A percentile compares a stretch with the other conserved stretches of the same genome.
Evolutionary conservation across 108 stramenopile genomes (phyloP).

Genomic region (Asterionellopsis glacialis): DNA sequence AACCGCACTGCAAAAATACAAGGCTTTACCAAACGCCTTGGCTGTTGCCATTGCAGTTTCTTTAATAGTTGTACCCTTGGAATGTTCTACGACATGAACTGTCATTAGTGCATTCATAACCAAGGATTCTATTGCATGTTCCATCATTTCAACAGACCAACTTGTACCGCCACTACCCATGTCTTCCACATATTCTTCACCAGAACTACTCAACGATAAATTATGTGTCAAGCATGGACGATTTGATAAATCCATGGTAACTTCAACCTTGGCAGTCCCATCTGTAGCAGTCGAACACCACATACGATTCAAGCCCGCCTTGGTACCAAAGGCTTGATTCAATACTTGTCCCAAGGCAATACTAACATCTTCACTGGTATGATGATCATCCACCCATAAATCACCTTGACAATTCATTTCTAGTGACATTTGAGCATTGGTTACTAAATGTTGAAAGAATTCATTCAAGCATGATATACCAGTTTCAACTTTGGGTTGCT

Average conservation of each 20-base stretch:
- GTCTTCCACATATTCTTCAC: conserved; percentile 27
- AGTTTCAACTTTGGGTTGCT: conserved; percentile 50
- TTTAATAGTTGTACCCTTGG: conserved; percentile 17
- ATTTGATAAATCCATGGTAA: conserved; percentile 82
- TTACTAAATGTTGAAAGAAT: conserved; percentile 63
- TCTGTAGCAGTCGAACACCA: conserved; percentile 44
- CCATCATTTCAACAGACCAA: conserved; percentile 88
- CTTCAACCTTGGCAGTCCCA: conserved; percentile 53
- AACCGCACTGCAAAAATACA: conserved; percentile 68
- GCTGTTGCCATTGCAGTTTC: conserved; percentile 55
- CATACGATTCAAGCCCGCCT: conserved; percentile 88
- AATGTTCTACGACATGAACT: conserved; percentile 76
- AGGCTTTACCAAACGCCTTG: conserved; percentile 64
- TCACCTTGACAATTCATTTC: conserved; percentile 79
- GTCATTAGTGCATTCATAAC: conserved; percentile 86
- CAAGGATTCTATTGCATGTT: conserved; percentile 87
- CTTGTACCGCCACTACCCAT: conserved; percentile 44
- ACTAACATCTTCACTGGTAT: conserved; percentile 93
- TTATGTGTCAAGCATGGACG: conserved; percentile 76
- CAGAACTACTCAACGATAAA: conserved; percentile 20
- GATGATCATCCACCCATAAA: conserved; percentile 95
- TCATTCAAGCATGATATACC: conserved; percentile 83
- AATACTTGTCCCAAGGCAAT: conserved; percentile 90
- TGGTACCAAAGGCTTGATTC: conserved; percentile 76
- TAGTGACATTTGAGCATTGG: conserved; percentile 64